These are phyloP conservation scores for Phytophthora tubulina DNA, from an alignment of 352 stramenopile species.

Conservation along the genomic window DNA sequence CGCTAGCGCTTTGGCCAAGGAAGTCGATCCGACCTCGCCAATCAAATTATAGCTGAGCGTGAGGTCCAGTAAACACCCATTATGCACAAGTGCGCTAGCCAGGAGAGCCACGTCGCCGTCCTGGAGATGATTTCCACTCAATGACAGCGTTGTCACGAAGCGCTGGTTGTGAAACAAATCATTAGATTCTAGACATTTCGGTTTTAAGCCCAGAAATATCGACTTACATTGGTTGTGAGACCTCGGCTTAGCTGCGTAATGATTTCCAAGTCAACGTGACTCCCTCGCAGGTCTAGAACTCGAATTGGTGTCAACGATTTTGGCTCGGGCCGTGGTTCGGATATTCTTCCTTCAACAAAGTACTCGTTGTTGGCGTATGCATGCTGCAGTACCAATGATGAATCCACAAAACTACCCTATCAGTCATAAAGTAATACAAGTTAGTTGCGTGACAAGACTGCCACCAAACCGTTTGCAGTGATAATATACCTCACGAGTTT, in stretches of 20 bases:
- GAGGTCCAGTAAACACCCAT: slow-evolving; percentile 59
- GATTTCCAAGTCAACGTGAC: slow-evolving; percentile 51
- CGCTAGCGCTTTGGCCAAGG: slow-evolving; percentile 59
- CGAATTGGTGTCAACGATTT: slow-evolving; percentile 20
- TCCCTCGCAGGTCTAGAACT: slow-evolving; percentile 64
- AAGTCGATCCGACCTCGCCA: slow-evolving; percentile 54
- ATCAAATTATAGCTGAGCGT: slow-evolving; percentile 83
- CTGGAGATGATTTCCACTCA: slow-evolving; percentile 75
- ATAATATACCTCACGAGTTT: slow-evolving; percentile 44
- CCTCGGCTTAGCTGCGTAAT: slow-evolving; percentile 54
- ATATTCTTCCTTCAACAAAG: slow-evolving; percentile 15
- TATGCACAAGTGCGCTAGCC: slow-evolving; percentile 62
- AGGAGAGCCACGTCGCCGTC: slow-evolving; percentile 65
- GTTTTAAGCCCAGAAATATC: background rate
- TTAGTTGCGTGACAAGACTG: background rate
- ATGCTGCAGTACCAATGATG: slow-evolving; percentile 11
- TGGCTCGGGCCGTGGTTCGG: slow-evolving; percentile 1
- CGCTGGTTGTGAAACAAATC: slow-evolving; percentile 33
- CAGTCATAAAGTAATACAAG: background rate
- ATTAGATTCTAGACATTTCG: background rate
- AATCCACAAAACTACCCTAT: slow-evolving; percentile 48
- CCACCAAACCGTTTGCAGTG: background rate
- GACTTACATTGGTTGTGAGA: slow-evolving; percentile 65
- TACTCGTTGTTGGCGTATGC: slow-evolving; percentile 15
- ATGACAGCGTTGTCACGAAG: slow-evolving; percentile 63